Base-by-base conservation (phyloP, 2,329 filamentous ascomycete genomes). In the Fusarium circinatum region DNA sequence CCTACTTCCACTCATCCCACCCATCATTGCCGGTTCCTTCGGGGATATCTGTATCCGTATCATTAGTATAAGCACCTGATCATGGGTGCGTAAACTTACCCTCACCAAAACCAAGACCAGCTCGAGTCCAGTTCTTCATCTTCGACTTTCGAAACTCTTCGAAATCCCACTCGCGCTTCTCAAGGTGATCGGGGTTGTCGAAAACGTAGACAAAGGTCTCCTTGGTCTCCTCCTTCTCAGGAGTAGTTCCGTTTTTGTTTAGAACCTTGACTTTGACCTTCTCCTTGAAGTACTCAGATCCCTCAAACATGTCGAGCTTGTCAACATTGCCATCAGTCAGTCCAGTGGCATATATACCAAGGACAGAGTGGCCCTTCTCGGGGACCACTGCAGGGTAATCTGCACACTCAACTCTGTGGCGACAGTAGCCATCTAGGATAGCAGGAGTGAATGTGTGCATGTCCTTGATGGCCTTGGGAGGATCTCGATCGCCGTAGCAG, bases 161-260 rank as follows among this genome's bases (percentile, higher is more conserved):
- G 83, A 95, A 96, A 80, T 97, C 94, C 96, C 96, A 98, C 81
- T 98, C 95, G 28, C 85, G 82, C 38, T 89, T 85, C 81, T 97
- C 94, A 24, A 98, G 83, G 0, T 78, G 42, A 1, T 82, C 74
- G 22, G 84, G 80, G 3, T 84, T 71, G 49, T 85, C 84, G 82
- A 88, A 95, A 10, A 95, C 87, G 79, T 95, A 95, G 18, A 90
- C 90, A 58, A 88, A 85, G 6, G 91, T 88, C 68, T 86, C 82
- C 57, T 88, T 86, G 73, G 86, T 83, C 55, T 86, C 84, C 22
- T 82, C 84, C 64, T 84, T 83, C 5, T 82, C 78, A 47, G 84
- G 79, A 49, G 75, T 65, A 13, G 70, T 76, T n/a, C 84, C 85
- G 20, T 83, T 80, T 20, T 83, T 82, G 61, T 83, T 80, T 11